These are phyloP conservation scores for Clitoria ternatea DNA, from an alignment of 306 rosid species.

Conservation along the genomic window DNA sequence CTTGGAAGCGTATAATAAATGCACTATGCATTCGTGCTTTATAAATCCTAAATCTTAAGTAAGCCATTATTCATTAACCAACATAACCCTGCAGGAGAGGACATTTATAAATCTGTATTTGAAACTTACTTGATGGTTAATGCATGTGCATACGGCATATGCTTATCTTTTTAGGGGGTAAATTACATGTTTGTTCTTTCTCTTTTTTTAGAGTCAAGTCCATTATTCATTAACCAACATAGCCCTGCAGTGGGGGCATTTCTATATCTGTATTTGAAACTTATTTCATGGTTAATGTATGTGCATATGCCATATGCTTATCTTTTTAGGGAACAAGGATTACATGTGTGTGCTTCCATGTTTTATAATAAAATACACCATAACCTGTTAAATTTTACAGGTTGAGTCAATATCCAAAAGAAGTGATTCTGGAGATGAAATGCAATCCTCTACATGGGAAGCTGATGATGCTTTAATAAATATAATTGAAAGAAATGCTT, in stretches of 20 bases:
- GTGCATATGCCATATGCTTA: background rate
- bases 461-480: conserved; percentile 32
- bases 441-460: conserved; percentile 35
- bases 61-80: background rate
- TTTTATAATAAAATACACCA: conserved; percentile 18
- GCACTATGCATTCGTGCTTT: too few relatives aligned
- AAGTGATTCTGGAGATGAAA: conserved; percentile 58
- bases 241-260: background rate
- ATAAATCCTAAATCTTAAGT: background rate
- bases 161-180: background rate
- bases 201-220: too few relatives aligned
- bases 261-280: conserved; percentile 9
- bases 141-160: background rate
- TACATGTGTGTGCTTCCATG: conserved; percentile 2
- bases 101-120: background rate
- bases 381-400: conserved; percentile 39
- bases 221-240: background rate
- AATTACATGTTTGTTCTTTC: background rate
- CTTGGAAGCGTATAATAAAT: background rate
- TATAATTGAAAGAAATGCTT: conserved; percentile 29
- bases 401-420: conserved; percentile 45
- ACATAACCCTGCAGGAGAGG: background rate
- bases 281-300: background rate
- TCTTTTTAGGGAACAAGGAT: conserved; percentile 9
- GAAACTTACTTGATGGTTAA: background rate